Percentiles rank a stretch among this genome's conserved stretches.
Conservation (phyloP, 2,329 filamentous ascomycete genomes). For the Penicillium sclerotiorum region DNA sequence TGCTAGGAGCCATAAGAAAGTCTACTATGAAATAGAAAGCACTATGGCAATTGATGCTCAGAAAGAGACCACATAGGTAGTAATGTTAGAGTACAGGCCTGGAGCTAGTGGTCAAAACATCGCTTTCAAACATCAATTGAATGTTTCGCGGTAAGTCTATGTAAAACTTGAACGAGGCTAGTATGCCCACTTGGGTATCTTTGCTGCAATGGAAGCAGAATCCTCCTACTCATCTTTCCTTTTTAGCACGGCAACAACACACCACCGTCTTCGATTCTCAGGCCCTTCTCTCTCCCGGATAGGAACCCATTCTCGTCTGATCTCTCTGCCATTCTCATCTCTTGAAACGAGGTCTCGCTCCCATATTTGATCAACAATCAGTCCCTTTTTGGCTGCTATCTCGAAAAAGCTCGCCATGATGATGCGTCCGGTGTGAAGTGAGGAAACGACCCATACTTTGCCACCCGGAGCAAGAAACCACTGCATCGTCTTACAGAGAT, state of each 20-base stretch:
- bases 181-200: too few species aligned
- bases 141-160: too few species aligned
- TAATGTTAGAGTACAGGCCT: too few species aligned
- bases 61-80: too few species aligned
- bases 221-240: slow-evolving; percentile 12
- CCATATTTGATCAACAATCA: slow-evolving; percentile 56
- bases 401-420: slow-evolving; percentile 61
- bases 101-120: too few species aligned
- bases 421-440: slow-evolving; percentile 62
- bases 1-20: too few species aligned
- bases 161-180: too few species aligned
- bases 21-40: too few species aligned
- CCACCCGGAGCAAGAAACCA: slow-evolving; percentile 54
- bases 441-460: slow-evolving; percentile 55
- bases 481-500: slow-evolving; percentile 57
- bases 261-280: slow-evolving; percentile 60
- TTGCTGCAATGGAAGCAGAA: too few species aligned
- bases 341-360: slow-evolving; percentile 56
- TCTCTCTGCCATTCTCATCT: slow-evolving; percentile 43
- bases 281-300: slow-evolving; percentile 51
- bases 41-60: too few species aligned
- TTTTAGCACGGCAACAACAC: slow-evolving; percentile 54
- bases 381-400: slow-evolving; percentile 42
- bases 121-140: too few species aligned
- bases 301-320: slow-evolving; percentile 47